phyloP scores from a whole-genome alignment of 2,329 filamentous ascomycete species.

The Aspergillus novofumigatus region DNA sequence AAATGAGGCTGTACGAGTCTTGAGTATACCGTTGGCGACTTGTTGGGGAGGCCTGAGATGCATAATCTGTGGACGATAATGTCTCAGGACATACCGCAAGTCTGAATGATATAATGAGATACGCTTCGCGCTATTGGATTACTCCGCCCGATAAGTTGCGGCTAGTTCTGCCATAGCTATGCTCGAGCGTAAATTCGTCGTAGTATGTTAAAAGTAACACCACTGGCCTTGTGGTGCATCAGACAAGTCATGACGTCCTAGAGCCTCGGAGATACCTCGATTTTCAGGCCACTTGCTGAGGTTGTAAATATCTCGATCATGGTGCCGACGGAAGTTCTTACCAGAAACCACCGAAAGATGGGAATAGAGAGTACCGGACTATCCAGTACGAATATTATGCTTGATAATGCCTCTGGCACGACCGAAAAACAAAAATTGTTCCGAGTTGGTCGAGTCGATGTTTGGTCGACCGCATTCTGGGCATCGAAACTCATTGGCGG shows the following conservation, averaged over 20 bases:
- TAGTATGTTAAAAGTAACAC: background rate
- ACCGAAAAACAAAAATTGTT: background rate
- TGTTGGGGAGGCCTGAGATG: background rate
- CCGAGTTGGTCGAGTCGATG: background rate
- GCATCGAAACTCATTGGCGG: conserved; percentile 8
- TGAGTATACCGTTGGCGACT: background rate
- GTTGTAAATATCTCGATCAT: background rate
- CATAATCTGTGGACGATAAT: background rate
- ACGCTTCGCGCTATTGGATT: background rate
- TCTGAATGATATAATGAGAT: background rate
- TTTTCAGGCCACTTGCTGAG: background rate
- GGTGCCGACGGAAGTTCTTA: background rate
- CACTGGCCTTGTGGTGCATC: background rate
- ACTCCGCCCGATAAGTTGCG: background rate
- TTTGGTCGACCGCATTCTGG: conserved; percentile 14
- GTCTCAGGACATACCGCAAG: conserved; percentile 12
- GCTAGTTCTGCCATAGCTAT: background rate
- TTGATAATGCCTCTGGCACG: background rate
- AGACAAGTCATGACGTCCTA: background rate
- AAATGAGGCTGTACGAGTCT: background rate
- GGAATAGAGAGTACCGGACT: no score
- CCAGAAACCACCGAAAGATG: no score
- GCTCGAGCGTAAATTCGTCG: background rate
- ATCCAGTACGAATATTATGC: no score
- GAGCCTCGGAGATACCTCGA: background rate